Evolutionary conservation across 2,329 filamentous ascomycete species (phyloP), one percentile per base, ranked within the genome.

Genomic region (Dothistroma septosporum): DNA sequence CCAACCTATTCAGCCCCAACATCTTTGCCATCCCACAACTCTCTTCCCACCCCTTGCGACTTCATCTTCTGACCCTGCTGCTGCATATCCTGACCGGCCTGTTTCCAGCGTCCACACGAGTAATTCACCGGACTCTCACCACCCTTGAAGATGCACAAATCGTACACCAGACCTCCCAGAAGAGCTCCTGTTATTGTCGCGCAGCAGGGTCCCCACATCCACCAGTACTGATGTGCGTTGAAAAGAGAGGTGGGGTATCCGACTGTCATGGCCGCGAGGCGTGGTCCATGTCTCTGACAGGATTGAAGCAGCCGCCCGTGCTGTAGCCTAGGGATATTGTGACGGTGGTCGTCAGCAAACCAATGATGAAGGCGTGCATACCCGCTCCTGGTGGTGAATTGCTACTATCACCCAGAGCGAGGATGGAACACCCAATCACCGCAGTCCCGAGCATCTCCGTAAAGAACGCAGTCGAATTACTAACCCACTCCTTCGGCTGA

Each of bases 101-200:
- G 47, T n/a, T 64, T 65, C 67, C 70, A 70, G 10, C 66, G 58
- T 24, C 61, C 58, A 4, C 77, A 63, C 9, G 64, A 77, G 66
- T 82, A 82, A 63, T 82, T 83, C n/a, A 83, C 75, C 0, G 80
- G 81, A 56, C 75, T 78, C 66, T 83, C 81, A 1, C 79, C 79
- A 28, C 70, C 70, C 7, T 79, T 78, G 68, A 82, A 83, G 54
- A 83, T 78, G 49, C 78, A 76, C n/a, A 75, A 72, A 68, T 82
- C 80, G 66, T 83, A 83, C 33, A 82, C 60, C 35, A 80, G 74
- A 0, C 68, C 79, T 0, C 80, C 80, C 14, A 77, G 64, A 2
- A 82, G 67, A 0, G 76, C 74, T 1, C 79, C 80, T 2, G 67
- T 62, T 1, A 80, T 65, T 0, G 78, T 73, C 1, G 76, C 80